phyloP scores from a whole-genome alignment of 2,329 filamentous ascomycete genomes.

The Colletotrichum sp. region DNA sequence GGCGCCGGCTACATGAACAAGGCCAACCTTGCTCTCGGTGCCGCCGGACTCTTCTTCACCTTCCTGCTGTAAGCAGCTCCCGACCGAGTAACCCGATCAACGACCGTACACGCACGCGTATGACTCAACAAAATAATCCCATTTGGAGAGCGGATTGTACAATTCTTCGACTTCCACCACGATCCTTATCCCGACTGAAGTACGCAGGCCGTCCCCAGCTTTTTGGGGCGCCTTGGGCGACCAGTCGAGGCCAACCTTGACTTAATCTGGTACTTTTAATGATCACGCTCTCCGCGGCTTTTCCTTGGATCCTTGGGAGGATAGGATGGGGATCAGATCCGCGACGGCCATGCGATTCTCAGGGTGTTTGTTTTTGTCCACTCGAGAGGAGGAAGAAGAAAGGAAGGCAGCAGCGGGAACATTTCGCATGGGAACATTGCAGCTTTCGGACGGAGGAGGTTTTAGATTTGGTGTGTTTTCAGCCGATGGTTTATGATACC shows the following conservation, averaged over 20 bases:
- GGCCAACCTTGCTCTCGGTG: slow-evolving; percentile 23
- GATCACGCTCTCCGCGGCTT: slow-evolving; percentile 6
- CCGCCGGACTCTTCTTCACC: slow-evolving; percentile 22
- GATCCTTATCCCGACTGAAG: slow-evolving; percentile 7
- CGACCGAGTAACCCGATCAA: not conserved
- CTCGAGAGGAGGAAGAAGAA: not conserved
- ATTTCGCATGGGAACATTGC: not conserved
- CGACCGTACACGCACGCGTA: slow-evolving; percentile 12
- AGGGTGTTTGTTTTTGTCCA: not conserved
- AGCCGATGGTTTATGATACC: slow-evolving; percentile 4
- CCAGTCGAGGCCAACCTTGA: slow-evolving; percentile 7
- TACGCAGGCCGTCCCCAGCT: not conserved
- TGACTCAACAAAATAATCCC: slow-evolving; percentile 11
- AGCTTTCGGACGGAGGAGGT: not conserved
- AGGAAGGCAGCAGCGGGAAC: not conserved
- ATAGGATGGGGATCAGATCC: not conserved
- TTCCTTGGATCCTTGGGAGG: not conserved
- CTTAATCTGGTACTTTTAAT: slow-evolving; percentile 15
- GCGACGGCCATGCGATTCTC: slow-evolving; percentile 1
- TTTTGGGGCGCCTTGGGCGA: not conserved
- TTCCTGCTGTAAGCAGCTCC: slow-evolving; percentile 20
- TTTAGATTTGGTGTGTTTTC: not conserved
- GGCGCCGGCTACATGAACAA: slow-evolving; percentile 20
- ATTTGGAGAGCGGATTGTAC: slow-evolving; percentile 22
- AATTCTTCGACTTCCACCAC: slow-evolving; percentile 5